These are phyloP conservation scores for Phytophthora cactorum DNA, from an alignment of 352 stramenopile genomes.

Conservation along the genomic window DNA sequence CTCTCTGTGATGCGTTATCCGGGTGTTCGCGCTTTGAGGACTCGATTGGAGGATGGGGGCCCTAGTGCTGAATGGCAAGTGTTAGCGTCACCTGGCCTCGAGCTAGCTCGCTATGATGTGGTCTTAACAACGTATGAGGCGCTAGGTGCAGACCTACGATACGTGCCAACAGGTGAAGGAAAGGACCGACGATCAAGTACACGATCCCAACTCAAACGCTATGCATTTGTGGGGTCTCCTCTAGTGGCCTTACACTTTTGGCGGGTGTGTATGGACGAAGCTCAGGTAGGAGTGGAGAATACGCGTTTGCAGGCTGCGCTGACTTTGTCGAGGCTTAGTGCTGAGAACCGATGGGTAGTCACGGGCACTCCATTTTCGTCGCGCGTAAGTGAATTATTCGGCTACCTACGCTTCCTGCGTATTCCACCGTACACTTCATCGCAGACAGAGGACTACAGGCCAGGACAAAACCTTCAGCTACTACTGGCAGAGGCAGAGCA, in stretches of 20 bases:
- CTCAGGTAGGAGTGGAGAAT: slow-evolving; percentile 90
- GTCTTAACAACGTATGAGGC: slow-evolving; percentile 93
- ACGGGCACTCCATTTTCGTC: slow-evolving; percentile 91
- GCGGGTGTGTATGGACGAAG: slow-evolving; percentile 94
- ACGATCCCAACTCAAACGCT: slow-evolving; percentile 72
- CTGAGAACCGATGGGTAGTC: slow-evolving; percentile 85
- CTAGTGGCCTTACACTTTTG: slow-evolving; percentile 88
- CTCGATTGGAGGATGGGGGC: slow-evolving; percentile 27
- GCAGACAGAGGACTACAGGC: neutral
- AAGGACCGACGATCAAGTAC: slow-evolving; percentile 61
- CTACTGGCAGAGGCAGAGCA: slow-evolving; percentile 16
- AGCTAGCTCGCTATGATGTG: slow-evolving; percentile 87
- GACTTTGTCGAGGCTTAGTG: slow-evolving; percentile 79
- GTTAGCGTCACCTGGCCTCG: slow-evolving; percentile 44
- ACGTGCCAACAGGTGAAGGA: slow-evolving; percentile 55
- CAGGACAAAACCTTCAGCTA: slow-evolving; percentile 8
- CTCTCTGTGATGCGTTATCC: slow-evolving; percentile 65
- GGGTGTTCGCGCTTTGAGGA: slow-evolving; percentile 58
- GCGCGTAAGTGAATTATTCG: slow-evolving; percentile 87
- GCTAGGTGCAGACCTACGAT: slow-evolving; percentile 82
- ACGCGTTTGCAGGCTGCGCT: slow-evolving; percentile 72
- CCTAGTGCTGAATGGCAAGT: slow-evolving; percentile 65
- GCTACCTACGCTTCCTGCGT: slow-evolving; percentile 77
- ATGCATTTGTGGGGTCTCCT: slow-evolving; percentile 88
- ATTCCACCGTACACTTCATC: slow-evolving; percentile 45